A percentile compares a stretch with the other conserved stretches of the same genome.
Conservation (phyloP, 345 rosid genomes). For the Populus tremula region DNA sequence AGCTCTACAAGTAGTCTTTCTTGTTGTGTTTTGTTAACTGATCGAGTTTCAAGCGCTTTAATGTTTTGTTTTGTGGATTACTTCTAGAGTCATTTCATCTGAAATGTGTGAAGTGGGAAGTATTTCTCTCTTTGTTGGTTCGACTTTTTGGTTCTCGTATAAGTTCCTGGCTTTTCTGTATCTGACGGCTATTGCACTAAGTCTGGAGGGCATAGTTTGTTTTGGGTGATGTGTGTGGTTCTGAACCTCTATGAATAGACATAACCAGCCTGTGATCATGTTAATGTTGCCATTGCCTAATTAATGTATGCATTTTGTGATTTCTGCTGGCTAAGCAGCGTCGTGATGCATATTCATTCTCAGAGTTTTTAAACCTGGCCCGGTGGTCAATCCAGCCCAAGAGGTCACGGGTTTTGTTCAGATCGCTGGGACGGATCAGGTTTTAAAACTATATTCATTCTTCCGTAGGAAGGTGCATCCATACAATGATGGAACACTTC, state of each 20-base stretch:
- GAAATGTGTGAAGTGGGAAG: not conserved
- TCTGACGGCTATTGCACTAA: not conserved
- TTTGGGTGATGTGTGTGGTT: not conserved
- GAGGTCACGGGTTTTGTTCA: too few species aligned
- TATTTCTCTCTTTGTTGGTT: too few species aligned
- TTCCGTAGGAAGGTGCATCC: conserved; percentile 1
- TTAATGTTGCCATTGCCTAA: not conserved
- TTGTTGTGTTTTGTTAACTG: not conserved
- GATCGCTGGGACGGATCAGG: too few species aligned
- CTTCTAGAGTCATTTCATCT: too few species aligned
- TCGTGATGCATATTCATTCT: conserved; percentile 25
- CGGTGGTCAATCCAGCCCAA: too few species aligned
- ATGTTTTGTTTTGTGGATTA: not conserved
- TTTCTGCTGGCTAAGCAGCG: conserved; percentile 30
- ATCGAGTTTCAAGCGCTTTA: not conserved
- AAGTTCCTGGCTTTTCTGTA: not conserved
- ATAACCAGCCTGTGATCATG: not conserved
- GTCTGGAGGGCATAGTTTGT: not conserved
- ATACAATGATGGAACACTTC: conserved; percentile 35
- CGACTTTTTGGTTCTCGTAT: not conserved
- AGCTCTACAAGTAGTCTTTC: not conserved
- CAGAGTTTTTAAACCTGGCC: too few species aligned
- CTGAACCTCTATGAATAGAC: not conserved
- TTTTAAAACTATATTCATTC: not conserved
- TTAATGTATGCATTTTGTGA: not conserved